phyloP scores from a whole-genome alignment of 176 grass and related monocot genomes.

The Phoenix roebelenii region DNA sequence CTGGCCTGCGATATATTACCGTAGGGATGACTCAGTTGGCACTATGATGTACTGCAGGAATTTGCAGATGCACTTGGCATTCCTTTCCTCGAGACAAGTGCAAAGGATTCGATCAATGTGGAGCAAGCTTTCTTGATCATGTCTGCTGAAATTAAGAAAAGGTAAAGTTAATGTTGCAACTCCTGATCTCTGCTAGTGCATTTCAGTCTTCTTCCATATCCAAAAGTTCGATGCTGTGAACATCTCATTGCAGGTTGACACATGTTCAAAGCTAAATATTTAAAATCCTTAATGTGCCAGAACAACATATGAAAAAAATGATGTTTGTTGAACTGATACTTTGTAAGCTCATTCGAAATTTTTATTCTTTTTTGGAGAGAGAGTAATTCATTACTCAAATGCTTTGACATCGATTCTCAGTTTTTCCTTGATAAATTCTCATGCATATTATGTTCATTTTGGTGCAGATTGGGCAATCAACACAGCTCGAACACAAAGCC shows the following conservation, averaged over 20 bases:
- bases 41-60: slow-evolving; percentile 31
- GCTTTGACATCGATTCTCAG: too few relatives aligned
- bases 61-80: slow-evolving; percentile 70
- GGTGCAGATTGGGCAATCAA: slow-evolving; percentile 62
- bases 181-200: background rate
- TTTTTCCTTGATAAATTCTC: background rate
- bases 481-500: slow-evolving; percentile 36
- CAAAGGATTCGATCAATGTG: slow-evolving; percentile 81
- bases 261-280: too few relatives aligned
- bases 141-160: slow-evolving; percentile 91
- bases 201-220: too few relatives aligned
- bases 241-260: too few relatives aligned
- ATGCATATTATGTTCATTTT: background rate
- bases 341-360: too few relatives aligned
- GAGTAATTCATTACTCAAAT: too few relatives aligned
- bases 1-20: background rate
- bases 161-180: slow-evolving; percentile 23
- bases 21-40: slow-evolving; percentile 1
- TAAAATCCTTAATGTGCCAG: too few relatives aligned
- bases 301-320: too few relatives aligned
- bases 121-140: slow-evolving; percentile 76
- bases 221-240: too few relatives aligned
- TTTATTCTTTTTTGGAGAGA: too few relatives aligned
- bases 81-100: slow-evolving; percentile 73
- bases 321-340: too few relatives aligned